A percentile compares a stretch with the other conserved stretches of the same genome.
Evolutionary conservation across 1,284 basidiomycete genomes (phyloP).

Genomic region (Testicularia cyperi): DNA sequence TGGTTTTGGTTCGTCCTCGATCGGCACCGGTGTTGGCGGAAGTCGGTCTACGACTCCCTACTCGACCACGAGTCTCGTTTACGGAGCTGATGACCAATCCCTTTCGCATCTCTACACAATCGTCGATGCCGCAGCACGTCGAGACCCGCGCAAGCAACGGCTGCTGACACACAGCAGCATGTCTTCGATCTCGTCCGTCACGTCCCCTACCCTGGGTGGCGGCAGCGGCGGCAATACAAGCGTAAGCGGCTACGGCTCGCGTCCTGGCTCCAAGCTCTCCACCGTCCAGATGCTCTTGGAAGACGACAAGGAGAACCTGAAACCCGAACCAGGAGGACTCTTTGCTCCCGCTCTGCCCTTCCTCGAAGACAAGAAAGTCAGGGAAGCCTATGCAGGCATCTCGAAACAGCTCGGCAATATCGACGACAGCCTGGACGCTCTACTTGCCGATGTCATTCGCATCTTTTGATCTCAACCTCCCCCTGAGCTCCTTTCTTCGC

Average conservation of each 20-base stretch:
- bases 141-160: slow-evolving; percentile 20
- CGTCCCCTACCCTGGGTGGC: slow-evolving; percentile 6
- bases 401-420: slow-evolving; percentile 22
- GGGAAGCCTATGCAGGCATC: slow-evolving; percentile 30
- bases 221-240: not conserved
- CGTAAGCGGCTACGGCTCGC: slow-evolving; percentile 1
- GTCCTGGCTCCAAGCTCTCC: slow-evolving; percentile 19
- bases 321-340: slow-evolving; percentile 34
- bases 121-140: slow-evolving; percentile 46
- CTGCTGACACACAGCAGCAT: slow-evolving; percentile 24
- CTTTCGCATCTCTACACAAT: slow-evolving; percentile 48
- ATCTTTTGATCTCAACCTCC: slow-evolving; percentile 7
- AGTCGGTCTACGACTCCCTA: slow-evolving; percentile 18
- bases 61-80: slow-evolving; percentile 11
- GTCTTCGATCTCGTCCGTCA: slow-evolving; percentile 6
- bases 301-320: slow-evolving; percentile 14
- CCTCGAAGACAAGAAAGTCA: slow-evolving; percentile 18
- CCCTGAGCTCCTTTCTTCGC: too few relatives aligned
- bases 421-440: slow-evolving; percentile 23
- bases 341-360: slow-evolving; percentile 37
- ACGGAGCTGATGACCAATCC: slow-evolving; percentile 35
- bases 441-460: slow-evolving; percentile 31
- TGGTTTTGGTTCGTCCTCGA: slow-evolving; percentile 8
- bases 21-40: not conserved
- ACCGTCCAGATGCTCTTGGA: slow-evolving; percentile 4